Percentiles rank a stretch among this genome's conserved stretches.
Conservation (phyloP, 1,284 basidiomycete genomes). For the Calocybe gambosa region DNA sequence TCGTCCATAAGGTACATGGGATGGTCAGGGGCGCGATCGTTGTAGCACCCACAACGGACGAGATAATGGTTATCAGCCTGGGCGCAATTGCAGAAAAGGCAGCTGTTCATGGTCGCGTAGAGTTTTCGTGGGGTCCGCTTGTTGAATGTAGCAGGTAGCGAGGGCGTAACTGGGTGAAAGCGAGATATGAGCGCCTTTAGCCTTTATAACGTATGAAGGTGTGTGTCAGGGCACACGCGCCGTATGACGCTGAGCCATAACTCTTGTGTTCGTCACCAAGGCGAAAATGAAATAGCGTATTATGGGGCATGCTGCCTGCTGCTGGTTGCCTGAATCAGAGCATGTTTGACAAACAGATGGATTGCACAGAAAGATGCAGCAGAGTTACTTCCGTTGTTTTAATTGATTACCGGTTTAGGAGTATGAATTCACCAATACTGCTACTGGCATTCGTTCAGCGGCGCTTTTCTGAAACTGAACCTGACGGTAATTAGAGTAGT, state of each 20-base stretch:
- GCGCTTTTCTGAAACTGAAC: slow-evolving; percentile 13
- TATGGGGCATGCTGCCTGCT: slow-evolving; percentile 9
- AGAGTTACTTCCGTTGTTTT: slow-evolving; percentile 5
- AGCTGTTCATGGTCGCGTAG: slow-evolving; percentile 9
- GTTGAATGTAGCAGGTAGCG: not conserved
- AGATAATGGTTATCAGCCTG: slow-evolving; percentile 21
- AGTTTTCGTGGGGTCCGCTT: slow-evolving; percentile 1
- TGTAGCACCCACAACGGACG: slow-evolving; percentile 29
- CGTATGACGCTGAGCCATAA: slow-evolving; percentile 3
- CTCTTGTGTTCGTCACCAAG: slow-evolving; percentile 12
- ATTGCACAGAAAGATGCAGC: slow-evolving; percentile 8
- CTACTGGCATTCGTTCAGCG: slow-evolving; percentile 1
- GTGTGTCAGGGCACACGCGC: slow-evolving; percentile 6
- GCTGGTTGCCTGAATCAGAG: slow-evolving; percentile 13
- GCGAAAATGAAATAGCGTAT: slow-evolving; percentile 17
- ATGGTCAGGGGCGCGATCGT: slow-evolving; percentile 22
- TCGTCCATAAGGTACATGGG: slow-evolving; percentile 26
- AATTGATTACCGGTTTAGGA: slow-evolving; percentile 15
- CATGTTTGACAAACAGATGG: slow-evolving; percentile 16
- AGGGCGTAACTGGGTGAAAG: not conserved
- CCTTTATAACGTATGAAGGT: slow-evolving; percentile 13
- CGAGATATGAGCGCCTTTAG: not conserved
- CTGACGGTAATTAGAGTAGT: slow-evolving; percentile 14
- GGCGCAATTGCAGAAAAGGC: slow-evolving; percentile 23
- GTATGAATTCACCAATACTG: slow-evolving; percentile 6